These are phyloP conservation scores for Coemansia sp. DNA, from an alignment of 192 early-diverging fungal species.

Conservation along the genomic window DNA sequence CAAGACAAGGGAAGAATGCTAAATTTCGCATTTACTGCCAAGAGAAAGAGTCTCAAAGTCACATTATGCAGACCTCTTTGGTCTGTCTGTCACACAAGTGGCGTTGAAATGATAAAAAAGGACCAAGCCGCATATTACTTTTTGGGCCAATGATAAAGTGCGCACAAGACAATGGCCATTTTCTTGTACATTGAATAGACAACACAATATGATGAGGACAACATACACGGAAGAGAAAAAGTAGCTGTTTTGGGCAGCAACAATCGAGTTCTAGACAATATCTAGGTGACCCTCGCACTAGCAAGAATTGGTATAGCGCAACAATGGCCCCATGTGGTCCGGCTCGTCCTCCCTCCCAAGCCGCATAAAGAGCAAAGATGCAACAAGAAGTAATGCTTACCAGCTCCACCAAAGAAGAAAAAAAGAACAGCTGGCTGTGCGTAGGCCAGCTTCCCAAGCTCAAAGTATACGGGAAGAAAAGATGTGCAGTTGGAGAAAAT, in stretches of 20 bases:
- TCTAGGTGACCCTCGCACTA: neutral
- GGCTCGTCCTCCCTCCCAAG: neutral
- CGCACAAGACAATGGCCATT: too few species aligned
- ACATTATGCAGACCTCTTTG: neutral
- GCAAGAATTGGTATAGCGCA: neutral
- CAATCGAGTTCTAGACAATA: neutral
- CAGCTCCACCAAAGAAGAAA: too few species aligned
- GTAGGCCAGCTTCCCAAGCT: too few species aligned
- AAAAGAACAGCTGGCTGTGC: too few species aligned
- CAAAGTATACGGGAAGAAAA: too few species aligned
- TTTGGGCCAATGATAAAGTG: neutral
- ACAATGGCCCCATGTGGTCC: neutral
- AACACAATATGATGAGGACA: neutral
- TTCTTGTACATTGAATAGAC: neutral
- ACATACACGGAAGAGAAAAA: neutral
- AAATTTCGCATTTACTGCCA: neutral
- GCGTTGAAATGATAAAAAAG: conserved; percentile 4
- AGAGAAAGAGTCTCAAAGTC: neutral
- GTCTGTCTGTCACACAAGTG: neutral
- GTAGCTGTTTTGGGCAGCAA: neutral
- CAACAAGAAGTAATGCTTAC: neutral
- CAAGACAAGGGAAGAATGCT: neutral
- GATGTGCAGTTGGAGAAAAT: too few species aligned
- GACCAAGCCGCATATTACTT: neutral
- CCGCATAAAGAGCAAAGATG: neutral